These are phyloP conservation scores for Wickerhamiella occidentalis DNA, from an alignment of 805 yeast species.

Conservation along the genomic window DNA sequence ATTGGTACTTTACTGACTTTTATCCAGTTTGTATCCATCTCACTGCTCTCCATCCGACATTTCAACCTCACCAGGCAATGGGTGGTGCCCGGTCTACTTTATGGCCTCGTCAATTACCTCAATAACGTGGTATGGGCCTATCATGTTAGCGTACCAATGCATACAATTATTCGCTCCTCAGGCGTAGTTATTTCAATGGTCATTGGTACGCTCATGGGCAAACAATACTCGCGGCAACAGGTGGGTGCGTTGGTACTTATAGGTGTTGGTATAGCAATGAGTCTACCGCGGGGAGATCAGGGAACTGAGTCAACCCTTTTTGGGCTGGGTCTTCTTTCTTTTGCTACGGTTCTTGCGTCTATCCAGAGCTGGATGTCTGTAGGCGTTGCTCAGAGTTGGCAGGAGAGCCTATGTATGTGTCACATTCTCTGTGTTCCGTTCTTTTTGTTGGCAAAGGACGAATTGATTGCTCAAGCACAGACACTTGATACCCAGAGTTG, in stretches of 20 bases:
- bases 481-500: conserved; percentile 3
- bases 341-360: conserved; percentile 42
- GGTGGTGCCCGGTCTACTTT: conserved; percentile 37
- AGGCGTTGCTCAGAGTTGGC: conserved; percentile 41
- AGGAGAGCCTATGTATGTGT: conserved; percentile 50
- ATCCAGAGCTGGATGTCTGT: conserved; percentile 50
- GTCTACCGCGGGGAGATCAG: conserved; percentile 25
- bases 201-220: conserved; percentile 40
- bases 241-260: conserved; percentile 39
- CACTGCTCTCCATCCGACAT: conserved; percentile 23
- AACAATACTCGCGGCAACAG: conserved; percentile 37
- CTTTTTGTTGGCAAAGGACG: conserved; percentile 31
- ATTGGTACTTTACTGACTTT: conserved; percentile 47
- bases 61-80: conserved; percentile 22
- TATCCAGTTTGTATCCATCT: conserved; percentile 40
- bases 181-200: conserved; percentile 51
- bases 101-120: conserved; percentile 39
- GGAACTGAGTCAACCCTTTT: neutral
- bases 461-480: conserved; percentile 27
- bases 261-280: conserved; percentile 42
- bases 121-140: conserved; percentile 49
- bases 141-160: conserved; percentile 52
- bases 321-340: conserved; percentile 34
- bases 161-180: conserved; percentile 53
- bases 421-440: conserved; percentile 47